phyloP scores from a whole-genome alignment of 1,284 basidiomycete species.

The Papiliotrema laurentii region DNA sequence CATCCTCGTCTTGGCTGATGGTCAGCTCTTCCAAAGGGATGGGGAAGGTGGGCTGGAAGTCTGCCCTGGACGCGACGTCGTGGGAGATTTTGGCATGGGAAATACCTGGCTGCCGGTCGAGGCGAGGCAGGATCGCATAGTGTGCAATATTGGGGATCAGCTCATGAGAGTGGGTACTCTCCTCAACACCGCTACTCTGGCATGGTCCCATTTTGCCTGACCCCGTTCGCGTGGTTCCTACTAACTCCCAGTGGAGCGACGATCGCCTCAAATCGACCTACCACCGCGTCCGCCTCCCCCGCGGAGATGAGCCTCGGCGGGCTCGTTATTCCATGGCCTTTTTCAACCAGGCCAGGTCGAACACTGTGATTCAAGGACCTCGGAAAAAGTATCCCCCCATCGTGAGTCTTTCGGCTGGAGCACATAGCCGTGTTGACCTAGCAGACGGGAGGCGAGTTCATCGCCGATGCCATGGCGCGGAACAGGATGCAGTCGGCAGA shows the following conservation, averaged over 20 bases:
- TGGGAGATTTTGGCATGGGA: constrained; percentile 35
- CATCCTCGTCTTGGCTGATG: neutral
- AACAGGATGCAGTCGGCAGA: constrained; percentile 35
- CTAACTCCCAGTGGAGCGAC: constrained; percentile 24
- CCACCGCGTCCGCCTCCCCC: constrained; percentile 30
- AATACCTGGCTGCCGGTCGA: constrained; percentile 26
- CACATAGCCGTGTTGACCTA: neutral
- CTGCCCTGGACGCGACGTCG: constrained; percentile 31
- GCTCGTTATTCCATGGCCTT: constrained; percentile 32
- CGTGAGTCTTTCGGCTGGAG: constrained; percentile 11
- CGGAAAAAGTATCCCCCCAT: constrained; percentile 30
- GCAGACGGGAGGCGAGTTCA: constrained; percentile 31
- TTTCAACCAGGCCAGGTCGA: constrained; percentile 32
- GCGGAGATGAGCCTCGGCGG: constrained; percentile 18
- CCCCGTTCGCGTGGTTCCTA: neutral
- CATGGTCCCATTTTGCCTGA: neutral
- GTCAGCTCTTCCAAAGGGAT: constrained; percentile 30
- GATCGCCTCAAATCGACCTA: constrained; percentile 34
- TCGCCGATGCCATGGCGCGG: constrained; percentile 24
- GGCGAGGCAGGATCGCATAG: constrained; percentile 28
- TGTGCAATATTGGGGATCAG: constrained; percentile 39
- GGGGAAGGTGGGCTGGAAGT: constrained; percentile 35
- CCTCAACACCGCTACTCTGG: neutral
- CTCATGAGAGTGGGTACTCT: constrained; percentile 22
- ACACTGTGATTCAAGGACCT: constrained; percentile 29